Conservation (phyloP, 768 basidiomycete species). For the Termitomyces bulborhizus region DNA sequence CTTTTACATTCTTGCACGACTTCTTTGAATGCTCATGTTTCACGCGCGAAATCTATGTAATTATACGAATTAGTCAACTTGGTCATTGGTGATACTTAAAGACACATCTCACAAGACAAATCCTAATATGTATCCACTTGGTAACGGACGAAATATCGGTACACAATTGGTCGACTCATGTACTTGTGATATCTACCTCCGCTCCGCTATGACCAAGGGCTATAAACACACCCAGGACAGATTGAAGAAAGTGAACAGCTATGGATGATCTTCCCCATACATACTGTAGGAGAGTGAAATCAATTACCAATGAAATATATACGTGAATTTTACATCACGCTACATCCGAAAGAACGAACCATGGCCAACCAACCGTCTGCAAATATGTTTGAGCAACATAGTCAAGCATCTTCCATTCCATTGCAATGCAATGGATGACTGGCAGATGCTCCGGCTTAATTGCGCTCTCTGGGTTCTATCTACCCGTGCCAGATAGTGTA, state of each 20-base stretch:
- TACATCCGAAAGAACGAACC: neutral
- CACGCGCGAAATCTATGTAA: neutral
- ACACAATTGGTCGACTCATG: too few species aligned
- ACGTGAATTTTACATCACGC: constrained; percentile 1
- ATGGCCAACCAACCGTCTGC: neutral
- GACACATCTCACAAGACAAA: too few species aligned
- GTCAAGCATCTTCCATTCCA: constrained; percentile 63
- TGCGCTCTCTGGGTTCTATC: constrained; percentile 41
- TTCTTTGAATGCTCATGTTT: neutral
- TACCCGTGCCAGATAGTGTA: constrained; percentile 42
- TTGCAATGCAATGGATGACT: constrained; percentile 31
- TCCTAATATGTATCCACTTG: neutral
- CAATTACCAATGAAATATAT: neutral
- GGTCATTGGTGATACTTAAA: neutral
- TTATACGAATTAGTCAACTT: neutral
- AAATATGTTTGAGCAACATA: constrained; percentile 58
- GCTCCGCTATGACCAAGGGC: too few species aligned
- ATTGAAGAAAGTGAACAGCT: too few species aligned
- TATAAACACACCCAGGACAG: too few species aligned
- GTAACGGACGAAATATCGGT: too few species aligned
- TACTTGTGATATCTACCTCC: too few species aligned
- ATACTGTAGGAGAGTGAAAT: neutral
- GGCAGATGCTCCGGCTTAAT: constrained; percentile 77
- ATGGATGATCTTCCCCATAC: neutral
- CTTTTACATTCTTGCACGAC: constrained; percentile 4